These are phyloP conservation scores for Asterochloris erici DNA, from an alignment of 139 green algal genomes.

Conservation along the genomic window DNA sequence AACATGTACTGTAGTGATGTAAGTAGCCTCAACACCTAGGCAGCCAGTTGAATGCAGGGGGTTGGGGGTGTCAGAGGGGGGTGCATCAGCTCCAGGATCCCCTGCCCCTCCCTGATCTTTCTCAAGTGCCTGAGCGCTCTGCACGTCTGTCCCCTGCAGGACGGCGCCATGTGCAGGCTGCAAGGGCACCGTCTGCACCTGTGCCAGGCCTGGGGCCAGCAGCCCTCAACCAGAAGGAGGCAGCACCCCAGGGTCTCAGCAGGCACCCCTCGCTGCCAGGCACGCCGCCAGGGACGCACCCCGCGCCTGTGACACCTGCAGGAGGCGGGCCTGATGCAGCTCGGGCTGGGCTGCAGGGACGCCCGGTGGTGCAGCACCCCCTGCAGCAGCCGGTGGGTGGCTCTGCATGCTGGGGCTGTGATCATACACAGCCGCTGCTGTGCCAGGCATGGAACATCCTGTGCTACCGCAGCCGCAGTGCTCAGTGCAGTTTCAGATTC, in stretches of 20 bases:
- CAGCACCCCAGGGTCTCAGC: not conserved
- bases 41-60: not conserved
- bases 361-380: not conserved
- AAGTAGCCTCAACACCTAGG: not conserved
- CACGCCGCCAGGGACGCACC: not conserved
- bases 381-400: not conserved
- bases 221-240: too few relatives aligned
- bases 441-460: not conserved
- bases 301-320: not conserved
- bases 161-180: not conserved
- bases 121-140: too few relatives aligned
- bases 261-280: slow-evolving; percentile 4
- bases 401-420: not conserved
- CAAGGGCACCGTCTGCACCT: not conserved
- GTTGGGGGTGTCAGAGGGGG: not conserved
- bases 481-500: not conserved
- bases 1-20: not conserved
- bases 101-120: too few relatives aligned
- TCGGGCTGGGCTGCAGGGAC: not conserved
- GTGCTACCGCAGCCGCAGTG: not conserved
- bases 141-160: too few relatives aligned
- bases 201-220: not conserved
- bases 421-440: too few relatives aligned
- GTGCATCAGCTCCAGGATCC: not conserved
- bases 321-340: not conserved